Base-by-base conservation (phyloP, 2,329 filamentous ascomycete genomes). In the Fusarium drepaniforme region DNA sequence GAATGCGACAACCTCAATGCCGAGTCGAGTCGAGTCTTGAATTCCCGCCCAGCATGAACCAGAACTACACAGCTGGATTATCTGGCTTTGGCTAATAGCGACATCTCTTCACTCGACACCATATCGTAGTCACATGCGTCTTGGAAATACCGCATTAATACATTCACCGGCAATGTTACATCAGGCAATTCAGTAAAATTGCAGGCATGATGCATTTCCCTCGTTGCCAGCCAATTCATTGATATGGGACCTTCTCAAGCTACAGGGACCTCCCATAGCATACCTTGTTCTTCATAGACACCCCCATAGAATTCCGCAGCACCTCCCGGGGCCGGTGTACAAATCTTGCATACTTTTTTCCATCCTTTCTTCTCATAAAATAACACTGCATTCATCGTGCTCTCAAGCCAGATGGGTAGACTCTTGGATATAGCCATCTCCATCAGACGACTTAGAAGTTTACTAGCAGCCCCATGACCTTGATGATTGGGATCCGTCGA, bases 141-240 rank as follows among this genome's bases (percentile, higher is more conserved):
- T 2, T 6, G 8, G 1, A 28, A 28, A 2, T 2, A 28, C 5
- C 0, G 25, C 1, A 28, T 28, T 28, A 2, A 28, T 28, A 6
- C 25, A 28, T 28, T 28, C 7, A 8, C 1, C 25, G 25, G 25
- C 25, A 28, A 28, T 6, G 25, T 5, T 28, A 28, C 25, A 5
- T 6, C 25, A 7, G 25, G 25, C 25, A 28, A 28, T 7, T 28
- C 5, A 5, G 12, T 16, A 23, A 8, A 5, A 8, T 6, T 23
- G 12, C 2, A 23, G 7, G 12, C 12, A 23, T 49, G 13, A 16
- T 16, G 8, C 1, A 16, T 6, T 25, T 6, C 5, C 8, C 23
- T 4, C 15, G 8, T 11, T 16, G 8, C 21, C 44, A 25, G 8
- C 23, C 8, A 18, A 25, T 25, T 3, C 11, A 25, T 18, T 11